Base-by-base conservation (phyloP, 768 basidiomycete genomes). In the Kwoniella botswanensis region DNA sequence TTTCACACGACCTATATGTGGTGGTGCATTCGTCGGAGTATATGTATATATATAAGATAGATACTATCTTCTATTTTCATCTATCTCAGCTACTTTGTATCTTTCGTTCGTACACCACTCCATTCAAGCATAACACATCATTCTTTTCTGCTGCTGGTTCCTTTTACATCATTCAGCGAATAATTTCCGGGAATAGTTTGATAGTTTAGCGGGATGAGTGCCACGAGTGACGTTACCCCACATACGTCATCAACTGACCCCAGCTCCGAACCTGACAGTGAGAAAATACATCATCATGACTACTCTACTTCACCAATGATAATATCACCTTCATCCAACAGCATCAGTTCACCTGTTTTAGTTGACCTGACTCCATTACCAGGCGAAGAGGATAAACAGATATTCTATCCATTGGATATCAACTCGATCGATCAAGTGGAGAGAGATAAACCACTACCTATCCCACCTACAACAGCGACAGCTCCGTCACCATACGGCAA, bases 351-450 rank as follows among this genome's bases (percentile, higher is more conserved):
- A 46, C 54, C 54, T 13, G 46, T 68, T 3, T 52, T 68, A 60
- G 67, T 68, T 18, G 59, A 68, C 57, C 58, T 68, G 52, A 68
- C 67, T 42, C 67, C 67, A 41, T 61, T 68, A 46, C 67, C 67
- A 53, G 67, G 67, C 18, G 67, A 68, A 44, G 67, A 68, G 56
- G 50, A 68, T 41, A 68, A 68, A 61, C 67, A 68, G 18, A 60
- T 68, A 46, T 68, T 68, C 59, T 68, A 61, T 43, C 67, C 67
- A 54, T 52, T 68, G 22, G 67, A 68, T 53, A 41, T 35, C 24
- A 44, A n/a, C 26, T 58, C 66, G 17, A 4, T 67, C 7, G 41
- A 42, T 35, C 13, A 26, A 42, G 56, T 56, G 3, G 44, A 68
- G n/a, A 68, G 22, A 29, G 52, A 68, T 15, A 61, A 68, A 61